Percentiles rank a stretch among this genome's conserved stretches.
These are phyloP conservation scores for Albifimbria verrucaria DNA, from an alignment of 2,329 filamentous ascomycete genomes.

Conservation along the genomic window DNA sequence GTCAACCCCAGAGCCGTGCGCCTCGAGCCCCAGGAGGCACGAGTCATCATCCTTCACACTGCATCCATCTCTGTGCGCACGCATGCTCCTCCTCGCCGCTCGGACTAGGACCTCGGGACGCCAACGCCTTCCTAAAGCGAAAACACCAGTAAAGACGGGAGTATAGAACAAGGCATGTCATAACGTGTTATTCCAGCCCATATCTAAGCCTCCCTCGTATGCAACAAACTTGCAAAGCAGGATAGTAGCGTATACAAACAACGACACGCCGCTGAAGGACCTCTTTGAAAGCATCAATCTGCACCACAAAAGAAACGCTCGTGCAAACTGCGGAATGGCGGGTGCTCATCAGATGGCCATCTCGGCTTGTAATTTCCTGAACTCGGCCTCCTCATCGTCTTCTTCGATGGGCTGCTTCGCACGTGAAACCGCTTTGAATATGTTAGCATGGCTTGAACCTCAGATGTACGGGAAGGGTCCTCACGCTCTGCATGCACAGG, in stretches of 20 bases:
- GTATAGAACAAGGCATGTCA: too few relatives aligned
- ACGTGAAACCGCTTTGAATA: conserved; percentile 25
- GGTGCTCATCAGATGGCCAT: conserved; percentile 76
- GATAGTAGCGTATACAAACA: too few relatives aligned
- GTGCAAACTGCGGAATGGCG: not conserved
- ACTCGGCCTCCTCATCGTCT: conserved; percentile 93
- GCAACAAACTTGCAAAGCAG: conserved; percentile 10
- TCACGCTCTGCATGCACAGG: conserved; percentile 73
- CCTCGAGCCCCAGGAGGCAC: not conserved
- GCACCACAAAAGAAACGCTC: not conserved
- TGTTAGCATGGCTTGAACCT: conserved; percentile 10
- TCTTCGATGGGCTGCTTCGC: conserved; percentile 57
- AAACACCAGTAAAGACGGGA: conserved; percentile 17
- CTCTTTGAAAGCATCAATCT: too few relatives aligned
- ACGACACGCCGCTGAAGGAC: too few relatives aligned
- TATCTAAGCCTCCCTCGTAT: conserved; percentile 13
- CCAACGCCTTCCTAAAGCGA: conserved; percentile 29
- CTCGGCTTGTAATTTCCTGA: conserved; percentile 89
- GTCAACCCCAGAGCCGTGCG: too few relatives aligned
- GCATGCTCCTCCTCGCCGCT: conserved; percentile 4
- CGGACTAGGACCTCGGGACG: conserved; percentile 18
- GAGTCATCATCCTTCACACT: conserved; percentile 8
- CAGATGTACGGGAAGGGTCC: conserved; percentile 29
- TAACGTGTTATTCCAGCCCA: too few relatives aligned
- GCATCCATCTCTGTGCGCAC: not conserved